Evolutionary conservation across 805 yeast genomes (phyloP), one percentile per base, ranked within the genome.

Genomic region (Teunomyces atbi): DNA sequence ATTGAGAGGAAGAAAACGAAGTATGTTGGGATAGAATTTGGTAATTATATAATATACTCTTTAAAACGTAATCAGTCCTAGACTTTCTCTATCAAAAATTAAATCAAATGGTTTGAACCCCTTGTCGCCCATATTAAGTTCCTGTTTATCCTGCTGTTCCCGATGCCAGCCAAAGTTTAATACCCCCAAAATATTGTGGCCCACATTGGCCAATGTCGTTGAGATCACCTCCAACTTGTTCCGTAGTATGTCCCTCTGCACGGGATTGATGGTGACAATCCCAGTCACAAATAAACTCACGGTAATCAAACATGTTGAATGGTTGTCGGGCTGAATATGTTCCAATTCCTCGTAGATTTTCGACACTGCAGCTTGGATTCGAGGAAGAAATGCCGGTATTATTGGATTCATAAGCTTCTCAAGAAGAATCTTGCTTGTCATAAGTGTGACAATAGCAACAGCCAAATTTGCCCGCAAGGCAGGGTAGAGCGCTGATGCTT

Each of bases 1-100:
- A 58, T 64, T 86, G 70, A 81, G 99, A 61, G 99, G 99, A 1
- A 77, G 99, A 55, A 94, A 94, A 77, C 79, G 99, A 65, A 86
- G 96, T 48, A 89, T 92, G 96, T 68, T 91, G 41, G 99, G 99
- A 5, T 66, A 49, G 26, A n/a, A 15, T 11, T 28, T 8, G 6
- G 10, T n/a, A 11, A n/a, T 11, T 13, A 15, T 23, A 19, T 11
- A 26, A 20, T 16, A 20, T 27, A 6, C 11, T 5, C 20, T 19
- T 26, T 39, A 48, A 42, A 48, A 48, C 12, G 49, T 37, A 20
- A 50, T 44, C 44, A 21, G 48, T 19, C 45, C 49, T 5, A 47
- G 20, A 11, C 44, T 44, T 12, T 21, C 35, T 36, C 54, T 47
- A 27, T 50, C 54, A 27, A 50, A 50, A 10, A 50, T 33, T 33